A percentile compares a stretch with the other conserved stretches of the same genome.
Conservation (phyloP, 2,329 filamentous ascomycete species). For the Aspergillus sp. region DNA sequence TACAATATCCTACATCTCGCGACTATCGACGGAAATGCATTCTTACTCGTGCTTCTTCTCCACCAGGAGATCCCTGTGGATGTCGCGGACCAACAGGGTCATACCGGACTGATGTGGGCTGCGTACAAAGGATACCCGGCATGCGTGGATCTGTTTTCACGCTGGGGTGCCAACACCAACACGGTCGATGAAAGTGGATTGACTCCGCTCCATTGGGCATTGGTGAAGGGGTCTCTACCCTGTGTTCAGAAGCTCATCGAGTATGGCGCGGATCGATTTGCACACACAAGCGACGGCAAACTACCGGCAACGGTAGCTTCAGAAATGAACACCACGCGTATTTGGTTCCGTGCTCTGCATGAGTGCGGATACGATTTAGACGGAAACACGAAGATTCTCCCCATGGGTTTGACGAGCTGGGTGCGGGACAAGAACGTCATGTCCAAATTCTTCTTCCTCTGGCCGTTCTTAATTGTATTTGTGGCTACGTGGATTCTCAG, state of each 20-base stretch:
- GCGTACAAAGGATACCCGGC: constrained; percentile 94
- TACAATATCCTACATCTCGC: constrained; percentile 97
- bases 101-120: constrained; percentile 97
- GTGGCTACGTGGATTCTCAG: constrained; percentile 63
- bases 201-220: constrained; percentile 89
- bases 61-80: constrained; percentile 96
- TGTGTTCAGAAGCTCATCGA: constrained; percentile 93
- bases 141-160: constrained; percentile 83
- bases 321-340: constrained; percentile 77
- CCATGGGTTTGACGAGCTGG: constrained; percentile 66
- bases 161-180: constrained; percentile 93
- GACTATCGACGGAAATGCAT: constrained; percentile 92
- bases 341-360: constrained; percentile 74
- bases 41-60: constrained; percentile 77
- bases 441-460: constrained; percentile 79
- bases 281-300: constrained; percentile 81
- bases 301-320: constrained; percentile 75
- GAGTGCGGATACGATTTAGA: constrained; percentile 79
- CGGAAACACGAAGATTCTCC: constrained; percentile 59
- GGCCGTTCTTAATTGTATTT: constrained; percentile 72
- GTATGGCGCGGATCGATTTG: constrained; percentile 89
- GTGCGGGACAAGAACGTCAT: constrained; percentile 70
- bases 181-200: constrained; percentile 86
- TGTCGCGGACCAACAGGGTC: constrained; percentile 77
- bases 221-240: constrained; percentile 83